Evolutionary conservation across 1,139 yeast species (phyloP).

Genomic region (Torulaspora pretoriensis): DNA sequence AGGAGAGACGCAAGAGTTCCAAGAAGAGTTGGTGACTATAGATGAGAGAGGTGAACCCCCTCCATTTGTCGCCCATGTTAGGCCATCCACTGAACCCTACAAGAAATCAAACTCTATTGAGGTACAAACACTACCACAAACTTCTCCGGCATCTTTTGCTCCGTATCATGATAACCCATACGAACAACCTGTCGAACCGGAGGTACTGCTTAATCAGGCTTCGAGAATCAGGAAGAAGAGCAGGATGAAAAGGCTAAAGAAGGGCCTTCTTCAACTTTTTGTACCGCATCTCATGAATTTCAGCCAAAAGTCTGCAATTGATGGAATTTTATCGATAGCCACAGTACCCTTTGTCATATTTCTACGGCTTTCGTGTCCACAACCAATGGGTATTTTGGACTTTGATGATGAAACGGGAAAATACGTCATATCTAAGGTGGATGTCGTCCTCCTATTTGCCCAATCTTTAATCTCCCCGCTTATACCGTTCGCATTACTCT

Average conservation of each 20-base stretch:
- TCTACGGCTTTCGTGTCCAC: constrained; percentile 32
- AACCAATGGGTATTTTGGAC: constrained; percentile 21
- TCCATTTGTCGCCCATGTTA: not conserved
- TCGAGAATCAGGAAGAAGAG: constrained; percentile 4
- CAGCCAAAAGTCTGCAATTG: constrained; percentile 22
- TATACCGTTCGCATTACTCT: constrained; percentile 18
- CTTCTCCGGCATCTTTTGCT: constrained; percentile 27
- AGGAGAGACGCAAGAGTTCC: not conserved
- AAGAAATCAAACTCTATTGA: not conserved
- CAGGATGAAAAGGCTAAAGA: constrained; percentile 12
- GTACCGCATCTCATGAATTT: constrained; percentile 32
- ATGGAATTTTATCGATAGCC: constrained; percentile 26
- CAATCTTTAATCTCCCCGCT: constrained; percentile 29
- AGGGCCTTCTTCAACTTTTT: constrained; percentile 19
- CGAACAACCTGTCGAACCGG: constrained; percentile 5
- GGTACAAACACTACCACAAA: constrained; percentile 10
- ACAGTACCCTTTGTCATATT: constrained; percentile 32
- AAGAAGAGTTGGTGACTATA: constrained; percentile 11
- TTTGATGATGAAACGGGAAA: constrained; percentile 17
- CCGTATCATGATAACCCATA: constrained; percentile 30
- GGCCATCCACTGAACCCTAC: constrained; percentile 26
- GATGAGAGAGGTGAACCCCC: not conserved
- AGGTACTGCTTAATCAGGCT: not conserved
- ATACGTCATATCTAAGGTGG: constrained; percentile 17
- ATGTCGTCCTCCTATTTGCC: constrained; percentile 18